A percentile compares a stretch with the other conserved stretches of the same genome.
phyloP scores from a whole-genome alignment of 2,329 filamentous ascomycete genomes.

The Fonsecaea nubica region DNA sequence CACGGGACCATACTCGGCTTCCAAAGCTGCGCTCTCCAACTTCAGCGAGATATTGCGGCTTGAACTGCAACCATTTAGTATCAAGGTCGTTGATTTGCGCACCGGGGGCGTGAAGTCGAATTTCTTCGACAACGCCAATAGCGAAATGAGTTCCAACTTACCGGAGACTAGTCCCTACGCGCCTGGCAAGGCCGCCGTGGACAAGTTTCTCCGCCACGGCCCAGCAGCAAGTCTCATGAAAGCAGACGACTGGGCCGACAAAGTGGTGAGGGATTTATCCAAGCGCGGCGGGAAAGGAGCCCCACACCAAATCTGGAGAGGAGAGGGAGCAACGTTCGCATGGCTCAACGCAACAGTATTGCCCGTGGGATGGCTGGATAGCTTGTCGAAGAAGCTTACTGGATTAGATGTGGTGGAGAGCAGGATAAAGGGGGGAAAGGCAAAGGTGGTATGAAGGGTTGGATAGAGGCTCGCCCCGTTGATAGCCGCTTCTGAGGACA shows the following conservation, averaged over 20 bases:
- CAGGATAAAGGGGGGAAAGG: background rate
- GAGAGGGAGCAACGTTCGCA: slow-evolving; percentile 10
- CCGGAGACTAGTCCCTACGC: slow-evolving; percentile 58
- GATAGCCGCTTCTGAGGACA: background rate
- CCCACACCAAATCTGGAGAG: slow-evolving; percentile 32
- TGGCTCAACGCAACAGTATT: slow-evolving; percentile 14
- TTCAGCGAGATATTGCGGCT: slow-evolving; percentile 59
- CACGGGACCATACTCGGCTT: slow-evolving; percentile 44
- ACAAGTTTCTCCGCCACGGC: slow-evolving; percentile 15
- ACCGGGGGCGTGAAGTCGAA: slow-evolving; percentile 40
- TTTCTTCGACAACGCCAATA: slow-evolving; percentile 48
- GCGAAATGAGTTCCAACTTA: slow-evolving; percentile 52
- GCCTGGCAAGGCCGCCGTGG: slow-evolving; percentile 55
- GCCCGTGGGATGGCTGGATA: slow-evolving; percentile 20
- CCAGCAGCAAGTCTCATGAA: slow-evolving; percentile 16
- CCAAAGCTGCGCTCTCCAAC: slow-evolving; percentile 64
- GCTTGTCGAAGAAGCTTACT: slow-evolving; percentile 9
- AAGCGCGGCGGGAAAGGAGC: slow-evolving; percentile 49
- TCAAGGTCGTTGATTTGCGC: slow-evolving; percentile 43
- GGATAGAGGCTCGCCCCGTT: background rate
- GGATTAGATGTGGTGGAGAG: slow-evolving; percentile 25
- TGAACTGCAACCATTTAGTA: slow-evolving; percentile 44
- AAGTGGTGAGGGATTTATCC: slow-evolving; percentile 62
- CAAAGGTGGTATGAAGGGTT: background rate
- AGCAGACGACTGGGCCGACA: slow-evolving; percentile 60